Percentiles rank a stretch among this genome's conserved stretches.
Conservation (phyloP, 345 rosid species). For the Theobroma cacao region DNA sequence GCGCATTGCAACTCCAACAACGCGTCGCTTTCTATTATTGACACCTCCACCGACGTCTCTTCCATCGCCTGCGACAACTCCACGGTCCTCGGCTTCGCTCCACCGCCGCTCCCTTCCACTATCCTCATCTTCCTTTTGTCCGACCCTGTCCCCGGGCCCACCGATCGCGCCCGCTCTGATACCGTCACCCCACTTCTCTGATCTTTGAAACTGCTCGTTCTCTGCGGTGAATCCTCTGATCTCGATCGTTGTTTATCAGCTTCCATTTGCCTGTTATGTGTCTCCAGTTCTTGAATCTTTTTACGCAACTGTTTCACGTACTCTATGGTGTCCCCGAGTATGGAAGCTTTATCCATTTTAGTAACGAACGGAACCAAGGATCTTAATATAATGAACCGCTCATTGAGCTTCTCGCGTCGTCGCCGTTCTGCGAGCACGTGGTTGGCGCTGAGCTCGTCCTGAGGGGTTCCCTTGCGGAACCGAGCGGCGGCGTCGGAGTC, state of each 20-base stretch:
- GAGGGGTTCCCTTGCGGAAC: slow-evolving; percentile 43
- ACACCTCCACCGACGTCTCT: slow-evolving; percentile 66
- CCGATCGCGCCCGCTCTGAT: slow-evolving; percentile 35
- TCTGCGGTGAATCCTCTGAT: slow-evolving; percentile 29
- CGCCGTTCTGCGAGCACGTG: slow-evolving; percentile 95
- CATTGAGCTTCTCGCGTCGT: slow-evolving; percentile 90
- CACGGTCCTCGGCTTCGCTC: slow-evolving; percentile 43
- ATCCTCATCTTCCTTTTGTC: slow-evolving; percentile 62
- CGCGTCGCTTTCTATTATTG: slow-evolving; percentile 86
- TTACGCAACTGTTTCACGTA: slow-evolving; percentile 83
- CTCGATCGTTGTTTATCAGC: slow-evolving; percentile 31
- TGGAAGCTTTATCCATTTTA: slow-evolving; percentile 97
- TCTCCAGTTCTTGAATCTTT: slow-evolving; percentile 79
- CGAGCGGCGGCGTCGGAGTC: slow-evolving; percentile 29
- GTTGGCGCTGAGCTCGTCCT: slow-evolving; percentile 79
- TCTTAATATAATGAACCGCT: slow-evolving; percentile 72
- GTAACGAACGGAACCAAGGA: slow-evolving; percentile 94
- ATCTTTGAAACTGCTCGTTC: slow-evolving; percentile 34
- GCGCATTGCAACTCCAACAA: slow-evolving; percentile 78
- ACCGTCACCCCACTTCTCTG: slow-evolving; percentile 29
- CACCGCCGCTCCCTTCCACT: slow-evolving; percentile 36
- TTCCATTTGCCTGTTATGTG: slow-evolving; percentile 49
- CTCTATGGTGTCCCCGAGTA: slow-evolving; percentile 91
- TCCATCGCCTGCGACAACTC: slow-evolving; percentile 16
- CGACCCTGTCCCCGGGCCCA: slow-evolving; percentile 8